A percentile compares a stretch with the other conserved stretches of the same genome.
These are phyloP conservation scores for Striga asiatica DNA, from an alignment of 257 asterid species.

Conservation along the genomic window DNA sequence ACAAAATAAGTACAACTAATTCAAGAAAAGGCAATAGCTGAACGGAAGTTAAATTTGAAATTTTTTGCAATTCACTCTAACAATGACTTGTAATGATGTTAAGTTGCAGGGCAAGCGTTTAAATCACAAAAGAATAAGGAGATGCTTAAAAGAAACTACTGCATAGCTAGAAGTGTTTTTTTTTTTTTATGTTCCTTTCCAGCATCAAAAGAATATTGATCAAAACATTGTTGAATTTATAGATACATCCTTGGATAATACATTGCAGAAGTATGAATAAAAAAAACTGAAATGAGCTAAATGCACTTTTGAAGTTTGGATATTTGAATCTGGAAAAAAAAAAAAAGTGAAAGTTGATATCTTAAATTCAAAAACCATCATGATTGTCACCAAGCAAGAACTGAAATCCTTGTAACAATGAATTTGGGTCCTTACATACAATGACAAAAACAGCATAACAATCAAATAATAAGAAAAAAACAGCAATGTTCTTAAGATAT, in stretches of 20 bases:
- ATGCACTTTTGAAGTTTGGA: no score
- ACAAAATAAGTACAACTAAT: background rate
- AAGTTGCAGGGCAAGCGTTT: conserved; percentile 18
- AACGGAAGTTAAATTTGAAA: background rate
- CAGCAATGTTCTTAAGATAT: conserved; percentile 11
- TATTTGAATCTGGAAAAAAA: no score
- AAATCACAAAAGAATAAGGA: conserved; percentile 4
- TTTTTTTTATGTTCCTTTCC: no score
- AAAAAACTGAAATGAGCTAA: no score
- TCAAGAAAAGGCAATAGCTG: conserved; percentile 9
- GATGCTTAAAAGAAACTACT: conserved; percentile 11
- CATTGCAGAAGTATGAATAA: no score
- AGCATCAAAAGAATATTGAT: no score
- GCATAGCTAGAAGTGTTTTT: background rate
- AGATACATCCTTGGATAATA: no score
- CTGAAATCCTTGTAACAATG: background rate
- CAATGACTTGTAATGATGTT: background rate
- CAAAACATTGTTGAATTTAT: no score
- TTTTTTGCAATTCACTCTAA: background rate
- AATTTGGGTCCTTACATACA: conserved; percentile 13
- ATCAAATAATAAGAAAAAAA: background rate
- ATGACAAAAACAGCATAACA: conserved; percentile 5
- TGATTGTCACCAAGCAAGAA: no score
- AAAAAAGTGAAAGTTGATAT: no score
- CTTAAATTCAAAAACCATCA: no score